Base-by-base conservation (phyloP, 805 yeast genomes). In the Kazachstania martiniae region DNA sequence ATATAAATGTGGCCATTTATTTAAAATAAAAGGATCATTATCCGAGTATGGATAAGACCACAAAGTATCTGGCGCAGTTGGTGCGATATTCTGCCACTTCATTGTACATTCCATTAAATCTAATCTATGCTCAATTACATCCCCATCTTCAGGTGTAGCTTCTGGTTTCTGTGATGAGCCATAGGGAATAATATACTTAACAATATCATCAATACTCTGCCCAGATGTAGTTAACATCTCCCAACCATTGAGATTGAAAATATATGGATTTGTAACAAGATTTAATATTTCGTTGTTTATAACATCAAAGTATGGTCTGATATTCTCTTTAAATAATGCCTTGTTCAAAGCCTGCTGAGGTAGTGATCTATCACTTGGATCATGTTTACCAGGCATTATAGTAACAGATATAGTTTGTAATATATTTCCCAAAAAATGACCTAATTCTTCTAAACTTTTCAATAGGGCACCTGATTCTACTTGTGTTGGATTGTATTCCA, bases 31-130 rank as follows among this genome's bases (percentile, higher is more conserved):
- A 3, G 97, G 97, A 54, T 91, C 97, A 2, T 51, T 46, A 17
- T 74, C 72, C 8, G 69, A 68, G 47, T 67, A 87, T 1, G 98
- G 96, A 46, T 84, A 86, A 42, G 94, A 77, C 68, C 87, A 80
- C 27, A 91, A 59, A 0, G 98, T 91, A 49, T 91, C 97, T 0
- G 98, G 98, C 1, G 95, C 94, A 0, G 96, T 86, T 3, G 98
- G 98, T 1, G 83, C 76, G 16, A 83, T 63, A 48, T 84, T 84
- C 47, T 86, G 89, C 94, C 95, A 87, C 28, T 62, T 59, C 23
- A 91, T 49, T 0, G 83, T 79, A 12, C 74, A 65, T 43, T 77
- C 81, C 61, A 89, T 65, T 45, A 78, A 58, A 14, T 68, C 66
- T 12, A 72, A 43, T 35, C 80, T 57, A 44, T 53, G 42, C 36